Evolutionary conservation across 192 early-diverging fungal genomes (phyloP).

Genomic region (Coemansia sp.): DNA sequence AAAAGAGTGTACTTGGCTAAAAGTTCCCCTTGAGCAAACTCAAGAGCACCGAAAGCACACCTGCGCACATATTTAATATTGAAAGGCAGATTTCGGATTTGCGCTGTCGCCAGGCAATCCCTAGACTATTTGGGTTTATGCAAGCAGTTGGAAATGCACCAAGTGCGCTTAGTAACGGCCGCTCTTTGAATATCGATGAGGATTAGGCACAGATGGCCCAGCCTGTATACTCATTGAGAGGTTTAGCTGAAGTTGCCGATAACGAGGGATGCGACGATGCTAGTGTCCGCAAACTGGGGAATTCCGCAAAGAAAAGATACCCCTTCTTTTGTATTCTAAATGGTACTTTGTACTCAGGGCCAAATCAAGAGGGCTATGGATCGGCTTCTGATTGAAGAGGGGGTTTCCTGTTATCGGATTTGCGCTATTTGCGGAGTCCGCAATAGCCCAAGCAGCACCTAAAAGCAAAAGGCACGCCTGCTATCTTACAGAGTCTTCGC

Average conservation of each 20-base stretch:
- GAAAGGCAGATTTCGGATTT: background rate
- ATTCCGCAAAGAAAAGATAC: background rate
- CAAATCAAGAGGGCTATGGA: background rate
- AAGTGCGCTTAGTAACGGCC: background rate
- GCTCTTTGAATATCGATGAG: background rate
- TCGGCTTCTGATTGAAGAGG: background rate
- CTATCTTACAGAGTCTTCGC: background rate
- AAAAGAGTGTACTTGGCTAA: background rate
- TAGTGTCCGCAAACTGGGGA: background rate
- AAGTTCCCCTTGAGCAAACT: background rate
- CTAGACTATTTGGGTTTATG: background rate
- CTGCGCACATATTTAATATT: background rate
- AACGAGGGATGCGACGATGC: background rate
- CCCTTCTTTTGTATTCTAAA: background rate
- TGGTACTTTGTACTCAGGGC: background rate
- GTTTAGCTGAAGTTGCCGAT: background rate
- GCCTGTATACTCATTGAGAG: background rate
- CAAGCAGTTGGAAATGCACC: background rate
- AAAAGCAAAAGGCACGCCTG: background rate
- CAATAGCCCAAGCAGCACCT: background rate
- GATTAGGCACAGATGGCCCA: background rate
- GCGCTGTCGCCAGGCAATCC: background rate
- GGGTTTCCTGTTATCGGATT: background rate
- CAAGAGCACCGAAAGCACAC: no score
- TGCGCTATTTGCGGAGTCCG: background rate